These are phyloP conservation scores for Wickerhamomyces xylosicus DNA, from an alignment of 805 yeast species.

Conservation along the genomic window DNA sequence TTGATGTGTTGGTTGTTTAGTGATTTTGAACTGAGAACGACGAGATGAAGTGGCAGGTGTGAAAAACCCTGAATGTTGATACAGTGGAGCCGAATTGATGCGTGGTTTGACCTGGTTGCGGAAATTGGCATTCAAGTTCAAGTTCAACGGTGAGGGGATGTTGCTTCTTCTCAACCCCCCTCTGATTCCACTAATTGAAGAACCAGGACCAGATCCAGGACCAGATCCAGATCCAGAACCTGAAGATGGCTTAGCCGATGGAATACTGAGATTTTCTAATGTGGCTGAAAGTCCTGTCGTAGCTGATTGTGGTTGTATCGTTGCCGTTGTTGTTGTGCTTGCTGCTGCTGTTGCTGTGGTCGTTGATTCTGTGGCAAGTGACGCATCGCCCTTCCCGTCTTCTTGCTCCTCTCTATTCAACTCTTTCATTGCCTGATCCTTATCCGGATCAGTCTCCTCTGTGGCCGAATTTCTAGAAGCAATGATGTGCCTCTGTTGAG, in stretches of 20 bases:
- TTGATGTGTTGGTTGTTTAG: slow-evolving; percentile 2
- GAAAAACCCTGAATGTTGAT: slow-evolving; percentile 8
- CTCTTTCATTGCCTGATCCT: neutral
- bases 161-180: slow-evolving; percentile 20
- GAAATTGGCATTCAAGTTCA: slow-evolving; percentile 6
- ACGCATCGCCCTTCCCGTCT: slow-evolving; percentile 2
- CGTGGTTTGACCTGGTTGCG: slow-evolving; percentile 12
- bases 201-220: no score
- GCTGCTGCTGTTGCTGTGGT: neutral
- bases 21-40: slow-evolving; percentile 7
- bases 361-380: slow-evolving; percentile 3
- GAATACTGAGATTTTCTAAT: slow-evolving; percentile 12
- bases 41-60: slow-evolving; percentile 10
- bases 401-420: neutral
- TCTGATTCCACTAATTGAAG: no score
- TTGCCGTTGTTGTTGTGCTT: neutral
- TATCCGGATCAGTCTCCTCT: neutral
- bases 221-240: no score
- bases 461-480: slow-evolving; percentile 11
- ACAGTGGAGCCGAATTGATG: slow-evolving; percentile 25
- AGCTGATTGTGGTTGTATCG: slow-evolving; percentile 1
- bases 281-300: slow-evolving; percentile 10
- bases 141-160: slow-evolving; percentile 22
- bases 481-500: slow-evolving; percentile 19
- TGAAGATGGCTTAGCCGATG: slow-evolving; percentile 12